Base-by-base conservation (phyloP, 2,329 filamentous ascomycete species). In the Calcarisporium arbuscula region DNA sequence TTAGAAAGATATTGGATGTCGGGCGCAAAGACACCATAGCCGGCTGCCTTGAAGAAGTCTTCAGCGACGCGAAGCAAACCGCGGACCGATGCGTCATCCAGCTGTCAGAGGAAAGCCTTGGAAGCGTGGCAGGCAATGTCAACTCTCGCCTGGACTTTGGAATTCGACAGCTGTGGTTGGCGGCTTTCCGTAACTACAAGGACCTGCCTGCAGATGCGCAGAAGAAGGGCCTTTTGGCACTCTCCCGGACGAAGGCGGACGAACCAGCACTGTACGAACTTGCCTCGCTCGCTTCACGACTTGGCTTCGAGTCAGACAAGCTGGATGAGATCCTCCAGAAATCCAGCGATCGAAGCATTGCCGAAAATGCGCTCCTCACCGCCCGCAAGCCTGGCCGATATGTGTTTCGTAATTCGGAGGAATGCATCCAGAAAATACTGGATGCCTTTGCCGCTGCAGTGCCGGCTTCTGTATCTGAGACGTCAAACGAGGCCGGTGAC, bases 161-260 rank as follows among this genome's bases (percentile, higher is more conserved):
- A n/a, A 26, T 33, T 15, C 31, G 31, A 15, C 22, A 33, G 31
- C 31, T 33, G n/a, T 33, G 31, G 29, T 19, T 30, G 16, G 19
- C 29, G 8, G 29, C 29, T 11, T 30, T 30, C 18, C 29, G 29
- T 19, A 19, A 20, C 7, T 30, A 30, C 12, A 12, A 19, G 15
- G 29, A 30, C 29, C 29, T 30, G 11, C 29, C 29, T 11, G 11
- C 29, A 8, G 29, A 30, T 11, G 3, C 29, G 29, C 29, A 30
- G 14, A 30, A 30, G 29, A 30, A 30, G 15, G 29, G 16, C 17
- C 29, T 9, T n/a, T 19, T 30, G 17, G 29, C 29, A 19, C 19
- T 20, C 12, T 18, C 29, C 18, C 29, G 29, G 11, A 30, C 29
- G 16, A 30, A 20, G n/a, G 16, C 29, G 3, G 29, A 30, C 17